Evolutionary conservation across 768 basidiomycete genomes (phyloP), one percentile per base, ranked within the genome.

Genomic region (Rhodosporidiobolus odoratus): DNA sequence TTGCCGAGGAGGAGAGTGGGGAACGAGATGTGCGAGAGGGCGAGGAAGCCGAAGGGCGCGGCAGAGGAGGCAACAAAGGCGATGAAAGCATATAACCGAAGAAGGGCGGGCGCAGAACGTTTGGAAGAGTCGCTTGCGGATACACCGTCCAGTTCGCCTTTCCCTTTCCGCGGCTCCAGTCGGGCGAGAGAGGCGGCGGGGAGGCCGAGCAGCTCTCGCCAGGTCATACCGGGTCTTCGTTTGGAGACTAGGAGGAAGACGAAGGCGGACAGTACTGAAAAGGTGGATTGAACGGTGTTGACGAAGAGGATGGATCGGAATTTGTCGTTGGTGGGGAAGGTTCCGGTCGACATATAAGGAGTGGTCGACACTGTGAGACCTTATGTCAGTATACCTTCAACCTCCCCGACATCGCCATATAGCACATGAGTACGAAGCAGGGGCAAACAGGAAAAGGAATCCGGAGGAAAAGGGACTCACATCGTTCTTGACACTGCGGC

Each of bases 1-100:
- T 98, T 98, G 62, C 91, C 96, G 73, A 98, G 88, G 41, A 98
- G 94, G 90, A 97, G 95, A 53, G 95, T 92, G 59, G 96, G 96
- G 83, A 97, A 98, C 25, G 92, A 92, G 78, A 99, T 93, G 81
- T 95, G 91, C 34, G 91, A 87, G 52, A 98, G 88, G 8, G 93
- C 87, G 17, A 93, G 89, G 81, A 98, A 98, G 62, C 95, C 94
- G 78, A 98, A 95, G 5, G 95, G 96, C 30, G 92, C 90, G 3
- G 95, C 95, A 47, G 86, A 82, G 48, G 93, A 93, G 74, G 96
- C 91, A 79, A 92, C 88, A 32, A 89, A 78, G 32, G 94, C 86
- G 78, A 92, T 90, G 80, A 91, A 91, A 62, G 92, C 83, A 80
- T 91, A 92, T 48, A 85, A 81, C 30, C 87, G 80, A 58, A 92